Conservation (phyloP, 2,329 filamentous ascomycete species). For the Cercospora canescens region DNA sequence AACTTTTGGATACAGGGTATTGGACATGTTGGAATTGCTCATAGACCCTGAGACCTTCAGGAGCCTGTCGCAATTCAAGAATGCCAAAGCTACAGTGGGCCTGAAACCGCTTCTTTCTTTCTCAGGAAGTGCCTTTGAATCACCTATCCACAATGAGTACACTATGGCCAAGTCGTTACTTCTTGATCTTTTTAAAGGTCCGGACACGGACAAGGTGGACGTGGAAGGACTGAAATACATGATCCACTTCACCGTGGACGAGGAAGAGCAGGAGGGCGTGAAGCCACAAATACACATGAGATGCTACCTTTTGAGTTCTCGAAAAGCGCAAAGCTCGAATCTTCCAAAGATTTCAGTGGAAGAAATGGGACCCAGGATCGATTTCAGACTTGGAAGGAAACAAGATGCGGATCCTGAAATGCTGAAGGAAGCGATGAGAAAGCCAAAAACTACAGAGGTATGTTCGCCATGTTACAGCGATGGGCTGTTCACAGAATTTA, state of each 20-base stretch:
- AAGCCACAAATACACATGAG: slow-evolving; percentile 62
- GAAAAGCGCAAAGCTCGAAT: slow-evolving; percentile 63
- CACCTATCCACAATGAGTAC: slow-evolving; percentile 74
- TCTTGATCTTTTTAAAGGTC: slow-evolving; percentile 87
- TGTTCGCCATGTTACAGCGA: slow-evolving; percentile 33
- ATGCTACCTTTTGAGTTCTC: slow-evolving; percentile 82
- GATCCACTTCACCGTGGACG: slow-evolving; percentile 74
- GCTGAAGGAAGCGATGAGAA: slow-evolving; percentile 89
- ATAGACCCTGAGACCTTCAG: slow-evolving; percentile 74
- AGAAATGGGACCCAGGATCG: slow-evolving; percentile 92
- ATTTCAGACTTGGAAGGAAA: slow-evolving; percentile 81
- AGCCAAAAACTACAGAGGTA: slow-evolving; percentile 72
- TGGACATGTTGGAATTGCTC: slow-evolving; percentile 93
- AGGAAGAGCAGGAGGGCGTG: slow-evolving; percentile 46
- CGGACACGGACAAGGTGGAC: slow-evolving; percentile 78
- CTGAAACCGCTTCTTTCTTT: slow-evolving; percentile 91
- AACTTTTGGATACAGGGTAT: slow-evolving; percentile 80
- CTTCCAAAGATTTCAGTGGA: slow-evolving; percentile 90
- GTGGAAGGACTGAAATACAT: slow-evolving; percentile 94
- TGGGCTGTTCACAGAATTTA: neutral
- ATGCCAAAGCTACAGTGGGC: slow-evolving; percentile 65
- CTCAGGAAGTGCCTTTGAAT: slow-evolving; percentile 83
- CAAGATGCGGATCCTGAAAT: slow-evolving; percentile 75
- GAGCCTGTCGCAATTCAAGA: slow-evolving; percentile 72
- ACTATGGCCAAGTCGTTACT: slow-evolving; percentile 85